Evolutionary conservation across 306 rosid genomes (phyloP), one percentile per base, ranked within the genome.

Genomic region (Purshia tridentata): DNA sequence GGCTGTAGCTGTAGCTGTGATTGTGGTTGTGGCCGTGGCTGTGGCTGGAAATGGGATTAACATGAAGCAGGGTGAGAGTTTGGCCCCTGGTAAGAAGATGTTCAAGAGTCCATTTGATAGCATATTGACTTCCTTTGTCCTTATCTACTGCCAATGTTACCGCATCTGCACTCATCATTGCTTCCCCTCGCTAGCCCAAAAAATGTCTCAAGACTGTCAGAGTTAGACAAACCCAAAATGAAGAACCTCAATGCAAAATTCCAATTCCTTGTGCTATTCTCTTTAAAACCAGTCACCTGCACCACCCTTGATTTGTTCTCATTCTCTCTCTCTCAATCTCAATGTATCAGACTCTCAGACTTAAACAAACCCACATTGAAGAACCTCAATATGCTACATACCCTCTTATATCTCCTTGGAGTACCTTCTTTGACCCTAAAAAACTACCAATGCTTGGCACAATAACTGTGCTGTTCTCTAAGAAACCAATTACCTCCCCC

Each of bases 21-120:
- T 29, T 29, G 35, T 29, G 35, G 1, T 0, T 23, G 35, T 23
- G 35, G 35, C 35, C 2, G 35, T 23, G 35, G 35, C 2, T 23
- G 35, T 88, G 59, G 19, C 79, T 70, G 8, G 85, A 73, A 83
- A 76, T 87, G 9, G 74, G 89, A 60, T 83, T 89, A 65, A 86
- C 90, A 79, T 90, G 89, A 64, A 93, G 5, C 39, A 89, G 75
- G 11, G 88, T 73, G 19, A 90, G 74, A 63, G 63, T 22, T 82
- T 93, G 97, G 50, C 90, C 96, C 70, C 75, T 87, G 7, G 86
- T 82, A 45, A 90, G 86, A 75, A 92, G 90, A 79, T 85, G 86
- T 18, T 93, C 96, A 16, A 91, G 81, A 0, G 97, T 82, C 97
- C 97, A 93, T 84, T 89, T 93, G 8, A 90, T 78, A 64, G 98